A percentile compares a stretch with the other conserved stretches of the same genome.
phyloP scores from a whole-genome alignment of 2,329 filamentous ascomycete genomes.

The Trichoderma gracile region DNA sequence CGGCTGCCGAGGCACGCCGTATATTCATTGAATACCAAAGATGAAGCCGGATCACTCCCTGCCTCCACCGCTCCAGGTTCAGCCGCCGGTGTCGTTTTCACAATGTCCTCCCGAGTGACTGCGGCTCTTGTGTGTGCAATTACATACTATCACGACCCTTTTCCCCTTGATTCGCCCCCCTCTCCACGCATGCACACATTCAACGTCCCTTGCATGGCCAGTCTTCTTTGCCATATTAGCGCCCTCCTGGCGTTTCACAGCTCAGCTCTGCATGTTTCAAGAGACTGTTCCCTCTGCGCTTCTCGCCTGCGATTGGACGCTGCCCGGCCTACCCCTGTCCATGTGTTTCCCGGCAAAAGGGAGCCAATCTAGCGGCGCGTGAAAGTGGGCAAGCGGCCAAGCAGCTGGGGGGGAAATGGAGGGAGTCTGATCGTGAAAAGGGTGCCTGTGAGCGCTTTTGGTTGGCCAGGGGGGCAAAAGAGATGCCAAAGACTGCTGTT shows the following conservation, averaged over 20 bases:
- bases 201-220: conserved; percentile 3
- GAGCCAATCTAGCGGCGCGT: conserved; percentile 16
- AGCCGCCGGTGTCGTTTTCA: no score
- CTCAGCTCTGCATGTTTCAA: conserved; percentile 23
- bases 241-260: conserved; percentile 23
- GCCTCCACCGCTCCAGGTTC: no score
- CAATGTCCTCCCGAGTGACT: no score
- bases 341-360: conserved; percentile 1
- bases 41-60: no score
- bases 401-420: conserved; percentile 1
- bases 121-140: not conserved
- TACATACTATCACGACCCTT: no score
- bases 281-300: conserved; percentile 11
- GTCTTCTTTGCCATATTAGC: not conserved
- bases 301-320: conserved; percentile 13
- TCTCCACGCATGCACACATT: no score
- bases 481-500: not conserved
- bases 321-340: conserved; percentile 1
- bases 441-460: not conserved
- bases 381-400: not conserved
- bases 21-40: no score
- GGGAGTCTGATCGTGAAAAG: conserved; percentile 2
- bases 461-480: conserved; percentile 14
- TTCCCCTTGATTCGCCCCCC: not conserved
- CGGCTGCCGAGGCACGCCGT: not conserved